Evolutionary conservation across 2,329 filamentous ascomycete genomes (phyloP).

Genomic region (Monilinia fructicola): DNA sequence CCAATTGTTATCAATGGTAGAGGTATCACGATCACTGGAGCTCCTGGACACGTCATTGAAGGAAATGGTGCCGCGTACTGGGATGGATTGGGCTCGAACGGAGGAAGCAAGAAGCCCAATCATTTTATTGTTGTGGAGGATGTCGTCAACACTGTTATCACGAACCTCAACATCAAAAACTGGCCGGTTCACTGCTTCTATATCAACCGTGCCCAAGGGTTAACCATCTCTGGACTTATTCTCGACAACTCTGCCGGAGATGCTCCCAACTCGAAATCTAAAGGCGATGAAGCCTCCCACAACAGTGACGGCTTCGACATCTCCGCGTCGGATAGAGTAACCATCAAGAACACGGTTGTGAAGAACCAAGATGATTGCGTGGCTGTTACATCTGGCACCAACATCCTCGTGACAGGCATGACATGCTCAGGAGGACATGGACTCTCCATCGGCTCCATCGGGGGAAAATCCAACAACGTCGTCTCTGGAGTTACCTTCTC

Average conservation of each 20-base stretch:
- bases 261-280: conserved; percentile 37
- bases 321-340: conserved; percentile 47
- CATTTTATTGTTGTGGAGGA: conserved; percentile 58
- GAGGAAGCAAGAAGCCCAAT: conserved; percentile 62
- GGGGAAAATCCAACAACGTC: conserved; percentile 53
- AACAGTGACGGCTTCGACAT: conserved; percentile 59
- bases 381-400: conserved; percentile 55
- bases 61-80: conserved; percentile 51
- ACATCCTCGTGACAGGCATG: conserved; percentile 36
- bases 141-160: conserved; percentile 50
- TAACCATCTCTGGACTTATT: conserved; percentile 51
- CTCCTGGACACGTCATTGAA: conserved; percentile 47
- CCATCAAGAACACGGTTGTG: conserved; percentile 51
- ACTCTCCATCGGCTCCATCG: conserved; percentile 58
- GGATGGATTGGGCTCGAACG: conserved; percentile 59
- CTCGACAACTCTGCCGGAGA: conserved; percentile 58
- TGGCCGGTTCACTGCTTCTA: conserved; percentile 55
- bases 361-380: conserved; percentile 62
- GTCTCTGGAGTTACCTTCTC: conserved; percentile 54
- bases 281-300: conserved; percentile 40
- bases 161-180: conserved; percentile 52
- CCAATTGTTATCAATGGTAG: conserved; percentile 48
- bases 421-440: conserved; percentile 43
- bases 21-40: conserved; percentile 33
- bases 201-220: conserved; percentile 45